These are phyloP conservation scores for Fraxinus sp. DNA, from an alignment of 305 asterid species.

Conservation along the genomic window DNA sequence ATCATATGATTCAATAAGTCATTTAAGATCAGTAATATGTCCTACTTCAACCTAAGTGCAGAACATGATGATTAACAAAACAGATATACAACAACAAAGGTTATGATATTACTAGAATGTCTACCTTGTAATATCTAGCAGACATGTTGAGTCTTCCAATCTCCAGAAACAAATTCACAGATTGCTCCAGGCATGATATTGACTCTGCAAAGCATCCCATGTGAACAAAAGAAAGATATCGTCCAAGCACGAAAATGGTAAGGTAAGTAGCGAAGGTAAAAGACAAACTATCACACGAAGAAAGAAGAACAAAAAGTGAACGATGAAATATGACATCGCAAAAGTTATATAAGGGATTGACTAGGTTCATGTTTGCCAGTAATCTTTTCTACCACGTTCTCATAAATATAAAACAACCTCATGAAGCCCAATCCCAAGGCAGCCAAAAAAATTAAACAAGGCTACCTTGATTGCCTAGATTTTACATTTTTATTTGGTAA, in stretches of 20 bases:
- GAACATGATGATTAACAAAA: neutral
- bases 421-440: conserved; percentile 2
- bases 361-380: neutral
- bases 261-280: conserved; percentile 1
- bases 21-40: neutral
- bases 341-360: neutral
- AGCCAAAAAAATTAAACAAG: neutral
- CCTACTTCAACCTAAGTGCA: neutral
- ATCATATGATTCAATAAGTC: neutral
- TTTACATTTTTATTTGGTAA: neutral
- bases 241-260: conserved; percentile 1
- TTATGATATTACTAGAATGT: neutral
- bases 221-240: conserved; percentile 1
- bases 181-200: conserved; percentile 66
- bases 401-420: neutral
- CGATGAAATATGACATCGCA: neutral
- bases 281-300: neutral
- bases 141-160: conserved; percentile 80
- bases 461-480: neutral
- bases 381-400: conserved; percentile 3
- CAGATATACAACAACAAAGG: neutral
- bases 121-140: conserved; percentile 85
- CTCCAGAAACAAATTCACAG: conserved; percentile 69
- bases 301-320: conserved; percentile 1
- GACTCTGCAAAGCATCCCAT: conserved; percentile 61